Evolutionary conservation across 2,329 filamentous ascomycete genomes (phyloP).

Genomic region (Exophiala mesophila): DNA sequence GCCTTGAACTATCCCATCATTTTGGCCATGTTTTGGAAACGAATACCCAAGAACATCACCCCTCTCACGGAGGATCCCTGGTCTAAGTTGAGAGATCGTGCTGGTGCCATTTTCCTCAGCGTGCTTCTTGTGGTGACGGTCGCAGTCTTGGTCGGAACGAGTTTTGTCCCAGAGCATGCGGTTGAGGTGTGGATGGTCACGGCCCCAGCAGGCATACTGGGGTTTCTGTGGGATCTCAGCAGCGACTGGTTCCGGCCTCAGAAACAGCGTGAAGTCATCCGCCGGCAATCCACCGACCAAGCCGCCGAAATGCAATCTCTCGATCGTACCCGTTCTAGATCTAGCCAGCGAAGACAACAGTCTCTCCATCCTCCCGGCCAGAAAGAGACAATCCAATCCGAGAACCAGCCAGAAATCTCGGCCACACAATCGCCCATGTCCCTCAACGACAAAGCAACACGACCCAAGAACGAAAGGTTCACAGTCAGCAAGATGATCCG

Average conservation of each 20-base stretch:
- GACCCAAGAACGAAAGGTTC: neutral
- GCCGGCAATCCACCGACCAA: conserved; percentile 10
- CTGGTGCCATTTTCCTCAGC: conserved; percentile 24
- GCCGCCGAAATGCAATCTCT: conserved; percentile 13
- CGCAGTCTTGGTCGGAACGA: conserved; percentile 26
- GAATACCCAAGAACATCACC: conserved; percentile 23
- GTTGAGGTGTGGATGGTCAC: conserved; percentile 28
- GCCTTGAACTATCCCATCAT: conserved; percentile 24
- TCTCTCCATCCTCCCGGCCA: neutral
- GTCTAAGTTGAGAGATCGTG: conserved; percentile 24
- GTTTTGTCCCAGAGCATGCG: conserved; percentile 24
- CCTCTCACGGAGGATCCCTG: conserved; percentile 25
- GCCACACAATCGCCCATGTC: neutral
- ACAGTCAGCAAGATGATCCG: conserved; percentile 16
- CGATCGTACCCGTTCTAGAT: neutral
- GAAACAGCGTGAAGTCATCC: conserved; percentile 4
- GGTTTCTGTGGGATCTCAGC: conserved; percentile 23
- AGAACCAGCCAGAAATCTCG: neutral
- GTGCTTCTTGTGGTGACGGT: conserved; percentile 25
- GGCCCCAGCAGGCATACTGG: conserved; percentile 23
- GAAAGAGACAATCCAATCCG: neutral
- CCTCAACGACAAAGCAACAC: neutral
- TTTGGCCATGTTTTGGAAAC: conserved; percentile 25
- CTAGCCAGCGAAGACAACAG: neutral
- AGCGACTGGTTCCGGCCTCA: conserved; percentile 19